Base-by-base conservation (phyloP, 768 basidiomycete genomes). In the Tricholoma bakamatsutake region DNA sequence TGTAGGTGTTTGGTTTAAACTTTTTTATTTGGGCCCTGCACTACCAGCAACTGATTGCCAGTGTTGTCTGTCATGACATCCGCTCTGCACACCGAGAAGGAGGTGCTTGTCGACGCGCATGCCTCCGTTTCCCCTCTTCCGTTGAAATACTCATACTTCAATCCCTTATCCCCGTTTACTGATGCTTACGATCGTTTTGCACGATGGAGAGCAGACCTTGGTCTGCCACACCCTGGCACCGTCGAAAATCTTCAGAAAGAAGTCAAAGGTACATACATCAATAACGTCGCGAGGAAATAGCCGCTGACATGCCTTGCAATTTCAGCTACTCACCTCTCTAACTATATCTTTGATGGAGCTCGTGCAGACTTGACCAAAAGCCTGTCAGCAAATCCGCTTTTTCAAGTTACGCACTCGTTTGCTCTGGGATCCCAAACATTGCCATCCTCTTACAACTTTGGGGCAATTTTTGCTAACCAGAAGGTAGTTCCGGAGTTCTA, bases 331-430 rank as follows among this genome's bases (percentile, higher is more conserved):
- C 93, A 93, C 65, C 73, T 98, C 50, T 89, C 87, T 45, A 97
- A 96, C 76, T 96, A 88, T 75, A 84, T 93, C 67, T 98, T 98
- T 70, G 97, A 99, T 76, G 97, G 97, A 61, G 97, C 90, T 27
- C 81, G 95, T 62, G 97, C 96, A 31, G 97, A 99, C 77, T 78
- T 98, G 63, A 88, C 91, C 48, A 99, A 98, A 76, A 87, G 82
- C 63, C 78, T 98, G 63, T 96, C 93, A 28, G 80, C 88, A 70
- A 91, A 84, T 70, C 97, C 97, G n/a, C 84, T 90, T 50, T 98
- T 98, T 82, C 96, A 98, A 77, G 89, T 98, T 64, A 95, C 94
- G 58, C 97, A 99, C 71, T 90, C 93, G 21, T 98, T 99, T 74
- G 80, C 86, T 57, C 76, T 98, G 55, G 97, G 93, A 17, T 93